Percentiles rank a stretch among this genome's conserved stretches.
Evolutionary conservation across 805 yeast genomes (phyloP).

Genomic region (Yamadazyma ubonensis): DNA sequence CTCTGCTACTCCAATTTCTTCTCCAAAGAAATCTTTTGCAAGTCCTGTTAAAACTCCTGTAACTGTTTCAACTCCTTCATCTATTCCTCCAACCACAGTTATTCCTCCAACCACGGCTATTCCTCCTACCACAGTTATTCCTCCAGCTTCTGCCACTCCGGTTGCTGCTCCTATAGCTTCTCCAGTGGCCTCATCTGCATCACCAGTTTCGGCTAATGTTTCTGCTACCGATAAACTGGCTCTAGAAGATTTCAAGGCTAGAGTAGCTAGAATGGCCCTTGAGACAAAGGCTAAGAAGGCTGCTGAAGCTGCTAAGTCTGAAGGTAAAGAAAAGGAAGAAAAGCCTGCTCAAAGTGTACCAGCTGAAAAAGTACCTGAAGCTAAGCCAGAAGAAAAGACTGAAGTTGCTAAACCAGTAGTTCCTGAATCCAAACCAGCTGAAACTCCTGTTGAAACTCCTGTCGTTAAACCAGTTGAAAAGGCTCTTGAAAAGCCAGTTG

Average conservation of each 20-base stretch:
- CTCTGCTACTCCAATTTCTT: constrained; percentile 29
- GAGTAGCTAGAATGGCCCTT: constrained; percentile 11
- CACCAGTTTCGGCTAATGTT: constrained; percentile 16
- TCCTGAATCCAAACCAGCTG: not conserved
- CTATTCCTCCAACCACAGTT: constrained; percentile 6
- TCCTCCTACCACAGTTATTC: constrained; percentile 11
- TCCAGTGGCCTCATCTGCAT: constrained; percentile 8
- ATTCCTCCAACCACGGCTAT: constrained; percentile 5
- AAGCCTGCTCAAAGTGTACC: too few species aligned
- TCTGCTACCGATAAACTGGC: constrained; percentile 2
- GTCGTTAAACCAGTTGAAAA: constrained; percentile 12
- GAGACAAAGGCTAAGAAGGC: constrained; percentile 9
- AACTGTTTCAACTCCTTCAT: constrained; percentile 12
- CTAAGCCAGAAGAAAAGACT: not conserved
- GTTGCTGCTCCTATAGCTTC: constrained; percentile 15
- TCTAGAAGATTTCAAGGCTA: constrained; percentile 14
- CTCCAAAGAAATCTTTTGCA: constrained; percentile 21
- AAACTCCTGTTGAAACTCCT: not conserved
- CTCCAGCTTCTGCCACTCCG: constrained; percentile 17
- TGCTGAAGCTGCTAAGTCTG: constrained; percentile 1
- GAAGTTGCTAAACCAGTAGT: constrained; percentile 2
- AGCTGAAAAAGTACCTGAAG: too few species aligned
- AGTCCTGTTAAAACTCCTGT: constrained; percentile 19
- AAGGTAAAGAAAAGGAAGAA: too few species aligned
- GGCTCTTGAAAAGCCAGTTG: constrained; percentile 4